These are phyloP conservation scores for Globisporangium cystogenes DNA, from an alignment of 352 stramenopile species.

Conservation along the genomic window DNA sequence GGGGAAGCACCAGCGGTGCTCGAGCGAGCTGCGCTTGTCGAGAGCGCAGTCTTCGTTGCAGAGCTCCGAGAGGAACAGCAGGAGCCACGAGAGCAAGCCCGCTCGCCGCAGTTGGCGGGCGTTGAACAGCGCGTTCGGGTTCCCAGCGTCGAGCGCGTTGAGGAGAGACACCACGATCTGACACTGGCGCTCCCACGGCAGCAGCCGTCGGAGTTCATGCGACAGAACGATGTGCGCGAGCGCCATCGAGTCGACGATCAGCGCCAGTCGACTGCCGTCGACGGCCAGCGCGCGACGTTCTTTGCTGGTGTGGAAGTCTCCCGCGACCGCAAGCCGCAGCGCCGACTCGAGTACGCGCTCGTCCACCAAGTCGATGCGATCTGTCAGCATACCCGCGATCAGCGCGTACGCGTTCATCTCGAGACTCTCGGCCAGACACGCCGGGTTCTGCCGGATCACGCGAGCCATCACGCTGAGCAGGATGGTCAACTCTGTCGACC, in stretches of 20 bases:
- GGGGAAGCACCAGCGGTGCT: slow-evolving; percentile 51
- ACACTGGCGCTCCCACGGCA: slow-evolving; percentile 40
- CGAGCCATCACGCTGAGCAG: slow-evolving; percentile 41
- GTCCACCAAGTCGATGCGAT: slow-evolving; percentile 41
- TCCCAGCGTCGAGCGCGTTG: slow-evolving; percentile 33
- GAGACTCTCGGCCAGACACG: slow-evolving; percentile 56
- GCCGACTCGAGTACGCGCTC: slow-evolving; percentile 33
- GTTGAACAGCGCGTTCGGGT: slow-evolving; percentile 79
- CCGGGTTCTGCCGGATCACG: slow-evolving; percentile 48
- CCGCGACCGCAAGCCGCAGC: slow-evolving; percentile 43
- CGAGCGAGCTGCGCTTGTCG: slow-evolving; percentile 17
- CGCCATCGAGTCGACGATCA: slow-evolving; percentile 48
- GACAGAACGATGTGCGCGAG: slow-evolving; percentile 55
- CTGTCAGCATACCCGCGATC: slow-evolving; percentile 34
- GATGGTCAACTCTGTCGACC: slow-evolving; percentile 34
- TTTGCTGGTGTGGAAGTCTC: slow-evolving; percentile 19
- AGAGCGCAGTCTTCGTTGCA: slow-evolving; percentile 34
- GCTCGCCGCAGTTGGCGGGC: slow-evolving; percentile 54
- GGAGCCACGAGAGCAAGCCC: slow-evolving; percentile 46
- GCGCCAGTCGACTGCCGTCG: slow-evolving; percentile 13
- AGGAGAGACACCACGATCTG: slow-evolving; percentile 45
- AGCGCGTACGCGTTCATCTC: slow-evolving; percentile 51
- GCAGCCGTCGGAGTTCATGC: slow-evolving; percentile 26
- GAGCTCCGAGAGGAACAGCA: slow-evolving; percentile 50
- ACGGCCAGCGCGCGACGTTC: too few species aligned